phyloP scores from a whole-genome alignment of 2,329 filamentous ascomycete genomes.

The Cadophora malorum region DNA sequence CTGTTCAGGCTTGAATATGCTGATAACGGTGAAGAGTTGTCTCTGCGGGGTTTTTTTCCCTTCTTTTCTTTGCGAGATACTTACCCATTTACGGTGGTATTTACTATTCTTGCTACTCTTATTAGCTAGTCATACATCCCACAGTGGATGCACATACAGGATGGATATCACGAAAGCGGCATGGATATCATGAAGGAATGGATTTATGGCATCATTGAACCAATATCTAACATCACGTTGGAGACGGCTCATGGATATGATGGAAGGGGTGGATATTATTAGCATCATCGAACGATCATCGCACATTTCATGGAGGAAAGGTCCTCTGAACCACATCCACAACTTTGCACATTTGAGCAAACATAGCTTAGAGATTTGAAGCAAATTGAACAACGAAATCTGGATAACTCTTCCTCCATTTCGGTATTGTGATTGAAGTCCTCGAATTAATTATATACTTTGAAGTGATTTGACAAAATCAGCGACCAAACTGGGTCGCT shows the following conservation, averaged over 20 bases:
- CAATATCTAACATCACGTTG: not conserved
- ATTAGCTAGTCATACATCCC: not conserved
- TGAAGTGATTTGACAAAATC: not conserved
- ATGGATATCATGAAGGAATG: slow-evolving; percentile 3
- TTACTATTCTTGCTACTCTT: not conserved
- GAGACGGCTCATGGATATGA: slow-evolving; percentile 1
- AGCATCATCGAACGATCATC: not conserved
- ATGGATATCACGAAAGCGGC: not conserved
- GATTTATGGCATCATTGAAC: slow-evolving; percentile 1
- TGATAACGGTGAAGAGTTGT: too few species aligned
- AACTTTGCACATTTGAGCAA: not conserved
- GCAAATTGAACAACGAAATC: not conserved
- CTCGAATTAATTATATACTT: not conserved
- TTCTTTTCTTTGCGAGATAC: not conserved
- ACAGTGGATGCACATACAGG: not conserved
- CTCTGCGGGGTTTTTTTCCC: not conserved
- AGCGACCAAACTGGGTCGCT: too few species aligned
- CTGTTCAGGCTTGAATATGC: not conserved
- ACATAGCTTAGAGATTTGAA: slow-evolving; percentile 3
- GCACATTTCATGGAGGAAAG: not conserved
- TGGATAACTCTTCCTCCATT: not conserved
- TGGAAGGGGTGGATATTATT: not conserved
- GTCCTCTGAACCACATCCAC: not conserved
- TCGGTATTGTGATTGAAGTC: not conserved
- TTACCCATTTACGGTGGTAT: slow-evolving; percentile 9